phyloP scores from a whole-genome alignment of 495 filamentous ascomycete species.

The Extremus antarcticus region DNA sequence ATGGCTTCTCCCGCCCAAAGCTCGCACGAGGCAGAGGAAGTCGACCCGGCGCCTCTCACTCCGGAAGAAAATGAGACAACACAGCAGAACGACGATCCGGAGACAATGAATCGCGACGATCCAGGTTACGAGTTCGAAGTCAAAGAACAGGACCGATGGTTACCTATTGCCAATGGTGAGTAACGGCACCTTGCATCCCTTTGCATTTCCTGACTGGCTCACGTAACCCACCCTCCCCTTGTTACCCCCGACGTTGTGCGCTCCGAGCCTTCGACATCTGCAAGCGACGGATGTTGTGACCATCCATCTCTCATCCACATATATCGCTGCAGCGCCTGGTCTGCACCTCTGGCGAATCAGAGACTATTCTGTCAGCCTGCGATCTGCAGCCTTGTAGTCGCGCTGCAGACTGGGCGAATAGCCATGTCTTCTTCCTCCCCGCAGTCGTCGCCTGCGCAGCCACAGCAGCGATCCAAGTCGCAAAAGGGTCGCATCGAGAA shows the following conservation, averaged over 20 bases:
- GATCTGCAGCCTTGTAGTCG: conserved; percentile 15
- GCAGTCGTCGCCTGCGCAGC: conserved; percentile 31
- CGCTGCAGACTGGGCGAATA: conserved; percentile 17
- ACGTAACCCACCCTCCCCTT: conserved; percentile 25
- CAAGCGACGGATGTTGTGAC: conserved; percentile 32
- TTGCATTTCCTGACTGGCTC: conserved; percentile 42
- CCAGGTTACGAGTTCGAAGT: conserved; percentile 90
- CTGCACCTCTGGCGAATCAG: conserved; percentile 30
- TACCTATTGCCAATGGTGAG: conserved; percentile 99
- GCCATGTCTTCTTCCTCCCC: conserved; percentile 32
- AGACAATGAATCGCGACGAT: conserved; percentile 55
- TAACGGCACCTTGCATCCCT: conserved; percentile 33
- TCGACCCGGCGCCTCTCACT: conserved; percentile 87
- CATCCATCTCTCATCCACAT: conserved; percentile 30
- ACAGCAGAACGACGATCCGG: neutral
- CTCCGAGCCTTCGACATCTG: conserved; percentile 28
- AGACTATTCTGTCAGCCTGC: conserved; percentile 18
- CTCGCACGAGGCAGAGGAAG: conserved; percentile 68
- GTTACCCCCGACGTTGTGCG: conserved; percentile 15
- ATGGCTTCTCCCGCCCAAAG: conserved; percentile 16
- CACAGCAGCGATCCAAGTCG: conserved; percentile 10
- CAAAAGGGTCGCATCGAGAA: conserved; percentile 28
- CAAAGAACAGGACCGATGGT: conserved; percentile 99
- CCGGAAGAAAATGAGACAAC: conserved; percentile 60
- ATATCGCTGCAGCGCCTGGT: conserved; percentile 29